Conservation (phyloP, 2,329 filamentous ascomycete genomes). For the Dactylellina leptospora region DNA sequence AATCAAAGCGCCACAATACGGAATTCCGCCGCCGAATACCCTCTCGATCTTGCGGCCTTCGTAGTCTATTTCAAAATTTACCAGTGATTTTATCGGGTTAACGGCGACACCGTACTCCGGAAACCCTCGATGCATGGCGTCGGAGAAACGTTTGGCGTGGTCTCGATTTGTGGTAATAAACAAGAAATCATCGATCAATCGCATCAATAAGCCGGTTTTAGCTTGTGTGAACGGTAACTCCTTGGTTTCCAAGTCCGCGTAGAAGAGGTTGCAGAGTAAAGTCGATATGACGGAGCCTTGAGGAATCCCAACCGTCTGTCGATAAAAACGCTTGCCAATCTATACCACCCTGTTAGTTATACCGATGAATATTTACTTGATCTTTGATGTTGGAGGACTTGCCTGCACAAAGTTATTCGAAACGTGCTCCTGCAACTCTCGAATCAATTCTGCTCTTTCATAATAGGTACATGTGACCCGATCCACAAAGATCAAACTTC, state of each 20-base stretch:
- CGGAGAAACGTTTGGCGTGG: slow-evolving; percentile 77
- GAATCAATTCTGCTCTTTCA: slow-evolving; percentile 69
- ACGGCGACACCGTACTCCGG: slow-evolving; percentile 82
- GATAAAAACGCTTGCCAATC: slow-evolving; percentile 86
- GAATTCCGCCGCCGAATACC: slow-evolving; percentile 69
- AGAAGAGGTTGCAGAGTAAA: slow-evolving; percentile 93
- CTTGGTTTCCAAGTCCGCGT: slow-evolving; percentile 80
- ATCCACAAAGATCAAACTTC: slow-evolving; percentile 80
- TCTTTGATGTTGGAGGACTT: neutral
- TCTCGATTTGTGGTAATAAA: slow-evolving; percentile 76
- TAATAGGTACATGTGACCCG: slow-evolving; percentile 69
- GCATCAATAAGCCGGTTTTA: slow-evolving; percentile 71
- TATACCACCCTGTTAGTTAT: neutral
- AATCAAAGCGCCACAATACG: slow-evolving; percentile 86
- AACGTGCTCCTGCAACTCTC: slow-evolving; percentile 81
- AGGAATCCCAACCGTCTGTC: slow-evolving; percentile 87
- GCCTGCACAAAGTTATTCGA: slow-evolving; percentile 79
- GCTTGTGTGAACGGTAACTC: slow-evolving; percentile 73
- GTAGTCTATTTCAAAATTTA: slow-evolving; percentile 78
- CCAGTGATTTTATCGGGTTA: slow-evolving; percentile 79
- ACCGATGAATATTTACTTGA: neutral
- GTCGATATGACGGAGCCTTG: slow-evolving; percentile 91
- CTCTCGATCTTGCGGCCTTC: slow-evolving; percentile 66
- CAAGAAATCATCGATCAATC: slow-evolving; percentile 92
- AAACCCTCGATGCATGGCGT: slow-evolving; percentile 80